Conservation (phyloP, 805 yeast genomes). For the Pichia paraexigua region DNA sequence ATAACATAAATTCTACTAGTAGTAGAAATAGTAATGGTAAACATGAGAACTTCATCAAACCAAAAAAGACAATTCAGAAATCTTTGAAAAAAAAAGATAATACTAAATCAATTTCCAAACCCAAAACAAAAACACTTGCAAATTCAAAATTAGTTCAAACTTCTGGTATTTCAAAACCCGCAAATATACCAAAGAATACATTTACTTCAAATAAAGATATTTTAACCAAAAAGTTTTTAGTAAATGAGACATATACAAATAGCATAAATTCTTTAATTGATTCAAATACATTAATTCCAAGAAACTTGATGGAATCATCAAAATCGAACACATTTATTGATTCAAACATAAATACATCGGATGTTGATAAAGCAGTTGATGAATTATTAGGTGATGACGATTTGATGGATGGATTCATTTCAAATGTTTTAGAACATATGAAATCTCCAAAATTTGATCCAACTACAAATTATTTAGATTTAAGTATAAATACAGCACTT, state of each 20-base stretch:
- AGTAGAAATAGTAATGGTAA: not conserved
- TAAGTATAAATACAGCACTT: not conserved
- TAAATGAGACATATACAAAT: not conserved
- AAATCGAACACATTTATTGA: not conserved
- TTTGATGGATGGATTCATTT: constrained; percentile 1
- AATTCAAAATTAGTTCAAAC: not conserved
- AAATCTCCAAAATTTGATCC: constrained; percentile 14
- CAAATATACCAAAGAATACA: not conserved
- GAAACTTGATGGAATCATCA: not conserved
- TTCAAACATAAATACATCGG: not conserved
- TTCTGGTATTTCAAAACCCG: not conserved
- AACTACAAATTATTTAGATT: constrained; percentile 8
- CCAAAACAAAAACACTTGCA: not conserved
- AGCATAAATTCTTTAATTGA: not conserved
- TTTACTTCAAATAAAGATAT: too few species aligned
- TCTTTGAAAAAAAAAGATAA: not conserved
- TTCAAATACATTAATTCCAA: not conserved
- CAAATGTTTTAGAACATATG: constrained; percentile 12
- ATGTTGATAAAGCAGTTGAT: constrained; percentile 5
- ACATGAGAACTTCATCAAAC: not conserved
- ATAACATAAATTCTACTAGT: not conserved
- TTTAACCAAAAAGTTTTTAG: too few species aligned
- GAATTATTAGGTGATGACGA: constrained; percentile 1
- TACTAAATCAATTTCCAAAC: not conserved
- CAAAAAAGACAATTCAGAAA: not conserved